Conservation (phyloP, 495 filamentous ascomycete genomes). For the Penicillium maclennaniae region DNA sequence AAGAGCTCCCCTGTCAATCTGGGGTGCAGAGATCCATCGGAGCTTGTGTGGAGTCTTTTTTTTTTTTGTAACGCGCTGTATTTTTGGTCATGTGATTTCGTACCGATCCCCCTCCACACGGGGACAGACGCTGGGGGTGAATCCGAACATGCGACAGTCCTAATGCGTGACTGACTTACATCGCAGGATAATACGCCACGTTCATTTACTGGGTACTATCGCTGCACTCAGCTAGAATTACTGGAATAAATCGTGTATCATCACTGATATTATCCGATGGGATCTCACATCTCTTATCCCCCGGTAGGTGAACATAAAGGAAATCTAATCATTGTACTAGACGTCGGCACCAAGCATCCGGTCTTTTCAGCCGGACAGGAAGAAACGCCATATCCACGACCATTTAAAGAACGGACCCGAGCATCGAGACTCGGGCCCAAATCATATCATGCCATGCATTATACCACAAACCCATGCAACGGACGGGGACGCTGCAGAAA, state of each 20-base stretch:
- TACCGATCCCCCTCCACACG: background rate
- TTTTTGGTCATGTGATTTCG: slow-evolving; percentile 4
- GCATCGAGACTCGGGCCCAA: background rate
- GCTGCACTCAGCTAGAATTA: background rate
- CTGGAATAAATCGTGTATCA: slow-evolving; percentile 4
- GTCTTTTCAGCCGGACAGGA: slow-evolving; percentile 29
- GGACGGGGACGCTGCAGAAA: slow-evolving; percentile 34
- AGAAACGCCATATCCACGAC: slow-evolving; percentile 33
- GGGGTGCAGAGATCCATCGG: slow-evolving; percentile 15
- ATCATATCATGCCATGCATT: slow-evolving; percentile 49
- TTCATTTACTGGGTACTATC: background rate
- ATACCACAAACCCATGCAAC: slow-evolving; percentile 40
- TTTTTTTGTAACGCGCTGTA: slow-evolving; percentile 8
- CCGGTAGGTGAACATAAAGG: slow-evolving; percentile 30
- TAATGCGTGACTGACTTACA: too few relatives aligned
- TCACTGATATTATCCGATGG: slow-evolving; percentile 33
- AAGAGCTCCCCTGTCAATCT: slow-evolving; percentile 15
- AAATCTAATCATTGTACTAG: slow-evolving; percentile 30
- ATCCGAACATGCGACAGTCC: background rate
- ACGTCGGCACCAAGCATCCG: slow-evolving; percentile 31
- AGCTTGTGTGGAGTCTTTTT: slow-evolving; percentile 29
- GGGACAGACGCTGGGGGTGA: background rate
- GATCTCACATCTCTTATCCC: slow-evolving; percentile 28
- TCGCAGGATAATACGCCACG: too few relatives aligned
- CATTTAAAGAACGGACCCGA: slow-evolving; percentile 6